phyloP scores from a whole-genome alignment of 768 basidiomycete species.

The Cyathus striatus region DNA sequence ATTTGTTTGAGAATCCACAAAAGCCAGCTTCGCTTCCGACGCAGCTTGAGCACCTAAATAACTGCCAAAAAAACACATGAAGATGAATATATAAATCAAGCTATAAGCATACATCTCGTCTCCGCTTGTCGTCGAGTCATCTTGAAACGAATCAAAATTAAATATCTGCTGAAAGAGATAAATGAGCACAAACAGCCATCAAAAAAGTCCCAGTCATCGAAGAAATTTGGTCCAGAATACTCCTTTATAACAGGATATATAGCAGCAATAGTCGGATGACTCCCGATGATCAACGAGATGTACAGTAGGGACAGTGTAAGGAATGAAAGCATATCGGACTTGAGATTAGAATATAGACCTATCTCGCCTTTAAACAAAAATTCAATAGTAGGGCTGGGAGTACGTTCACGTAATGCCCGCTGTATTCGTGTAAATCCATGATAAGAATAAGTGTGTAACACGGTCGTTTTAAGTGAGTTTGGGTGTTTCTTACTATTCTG shows the following conservation, averaged over 20 bases:
- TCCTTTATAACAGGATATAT: slow-evolving; percentile 19
- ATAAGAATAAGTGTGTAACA: too few relatives aligned
- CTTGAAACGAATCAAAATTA: neutral
- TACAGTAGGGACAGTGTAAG: slow-evolving; percentile 22
- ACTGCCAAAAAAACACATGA: slow-evolving; percentile 28
- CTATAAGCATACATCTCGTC: slow-evolving; percentile 2
- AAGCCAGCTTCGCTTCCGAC: slow-evolving; percentile 53
- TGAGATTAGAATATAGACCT: too few relatives aligned
- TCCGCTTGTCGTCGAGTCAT: slow-evolving; percentile 5
- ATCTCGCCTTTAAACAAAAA: too few relatives aligned
- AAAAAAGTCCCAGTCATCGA: slow-evolving; percentile 8
- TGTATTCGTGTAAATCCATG: too few relatives aligned
- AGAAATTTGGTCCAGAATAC: slow-evolving; percentile 6
- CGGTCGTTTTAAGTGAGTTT: too few relatives aligned
- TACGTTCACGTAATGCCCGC: too few relatives aligned
- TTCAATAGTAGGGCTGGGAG: too few relatives aligned
- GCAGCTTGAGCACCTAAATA: slow-evolving; percentile 60
- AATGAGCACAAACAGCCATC: slow-evolving; percentile 2
- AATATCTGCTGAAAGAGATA: neutral
- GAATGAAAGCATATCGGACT: slow-evolving; percentile 16
- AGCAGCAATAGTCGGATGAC: slow-evolving; percentile 30
- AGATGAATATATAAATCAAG: slow-evolving; percentile 40
- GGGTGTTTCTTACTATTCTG: too few relatives aligned
- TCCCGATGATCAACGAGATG: slow-evolving; percentile 18
- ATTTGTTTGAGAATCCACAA: too few relatives aligned